Conservation (phyloP, 306 rosid genomes). For the Arachis stenosperma region DNA sequence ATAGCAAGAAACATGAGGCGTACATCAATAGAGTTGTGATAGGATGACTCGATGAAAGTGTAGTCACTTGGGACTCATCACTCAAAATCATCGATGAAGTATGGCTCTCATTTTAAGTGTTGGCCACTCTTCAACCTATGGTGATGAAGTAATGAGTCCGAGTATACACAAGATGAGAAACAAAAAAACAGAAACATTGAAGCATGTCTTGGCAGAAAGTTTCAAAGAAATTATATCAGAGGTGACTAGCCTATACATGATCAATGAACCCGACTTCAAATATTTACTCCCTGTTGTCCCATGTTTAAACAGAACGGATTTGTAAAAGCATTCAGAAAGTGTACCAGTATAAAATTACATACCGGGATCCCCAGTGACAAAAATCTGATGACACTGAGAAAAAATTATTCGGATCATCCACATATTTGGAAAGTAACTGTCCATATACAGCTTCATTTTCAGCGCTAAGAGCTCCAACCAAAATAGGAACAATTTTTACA, state of each 20-base stretch:
- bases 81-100: too few species aligned
- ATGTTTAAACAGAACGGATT: neutral
- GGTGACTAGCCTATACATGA: slow-evolving; percentile 16
- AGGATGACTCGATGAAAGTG: too few species aligned
- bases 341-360: slow-evolving; percentile 34
- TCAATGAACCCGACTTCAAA: slow-evolving; percentile 2
- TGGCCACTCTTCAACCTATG: too few species aligned
- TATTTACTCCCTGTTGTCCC: neutral
- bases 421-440: slow-evolving; percentile 76
- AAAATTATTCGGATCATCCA: slow-evolving; percentile 79
- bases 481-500: slow-evolving; percentile 88
- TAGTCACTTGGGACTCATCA: too few species aligned
- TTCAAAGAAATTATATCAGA: neutral
- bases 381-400: slow-evolving; percentile 91
- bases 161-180: neutral
- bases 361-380: slow-evolving; percentile 99
- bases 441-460: slow-evolving; percentile 87
- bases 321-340: neutral
- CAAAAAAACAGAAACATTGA: slow-evolving; percentile 6
- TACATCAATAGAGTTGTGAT: slow-evolving; percentile 13
- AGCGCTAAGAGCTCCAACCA: slow-evolving; percentile 83
- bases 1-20: slow-evolving; percentile 2
- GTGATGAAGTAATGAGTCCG: too few species aligned
- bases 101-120: too few species aligned
- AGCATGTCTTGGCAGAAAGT: slow-evolving; percentile 14